Conservation (phyloP, 1,284 basidiomycete genomes). For the Melampsora larici-populina region DNA sequence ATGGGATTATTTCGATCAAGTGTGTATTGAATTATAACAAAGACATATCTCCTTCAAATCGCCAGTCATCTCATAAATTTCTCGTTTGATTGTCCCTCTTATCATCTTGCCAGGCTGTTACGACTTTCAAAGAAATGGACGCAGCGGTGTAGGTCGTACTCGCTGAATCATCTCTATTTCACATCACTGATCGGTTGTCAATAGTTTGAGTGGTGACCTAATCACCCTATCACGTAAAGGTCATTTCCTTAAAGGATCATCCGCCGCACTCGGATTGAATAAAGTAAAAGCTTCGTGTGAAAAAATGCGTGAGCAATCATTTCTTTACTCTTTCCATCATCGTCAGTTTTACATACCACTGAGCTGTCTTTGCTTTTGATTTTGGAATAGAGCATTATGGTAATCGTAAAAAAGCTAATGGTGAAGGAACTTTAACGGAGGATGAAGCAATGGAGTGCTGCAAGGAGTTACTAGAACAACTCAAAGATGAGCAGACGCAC, state of each 20-base stretch:
- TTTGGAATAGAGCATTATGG: constrained; percentile 32
- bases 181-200: not conserved
- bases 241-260: constrained; percentile 92
- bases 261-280: constrained; percentile 77
- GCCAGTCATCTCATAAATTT: not conserved
- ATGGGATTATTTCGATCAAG: constrained; percentile 67
- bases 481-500: constrained; percentile 37
- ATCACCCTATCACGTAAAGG: constrained; percentile 69
- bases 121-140: constrained; percentile 76
- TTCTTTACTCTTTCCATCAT: not conserved
- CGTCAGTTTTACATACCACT: not conserved
- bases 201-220: constrained; percentile 57
- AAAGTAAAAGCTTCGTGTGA: constrained; percentile 79
- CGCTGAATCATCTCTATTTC: not conserved
- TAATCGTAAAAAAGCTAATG: constrained; percentile 32
- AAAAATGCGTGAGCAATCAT: constrained; percentile 61
- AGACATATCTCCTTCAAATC: not conserved
- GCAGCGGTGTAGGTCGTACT: constrained; percentile 64
- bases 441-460: constrained; percentile 30
- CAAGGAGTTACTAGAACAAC: constrained; percentile 28
- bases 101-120: constrained; percentile 60
- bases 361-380: not conserved
- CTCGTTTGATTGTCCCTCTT: not conserved
- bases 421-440: constrained; percentile 31
- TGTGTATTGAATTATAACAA: not conserved